These are phyloP conservation scores for Solanum lycopersicoides DNA, from an alignment of 257 asterid genomes.

Conservation along the genomic window DNA sequence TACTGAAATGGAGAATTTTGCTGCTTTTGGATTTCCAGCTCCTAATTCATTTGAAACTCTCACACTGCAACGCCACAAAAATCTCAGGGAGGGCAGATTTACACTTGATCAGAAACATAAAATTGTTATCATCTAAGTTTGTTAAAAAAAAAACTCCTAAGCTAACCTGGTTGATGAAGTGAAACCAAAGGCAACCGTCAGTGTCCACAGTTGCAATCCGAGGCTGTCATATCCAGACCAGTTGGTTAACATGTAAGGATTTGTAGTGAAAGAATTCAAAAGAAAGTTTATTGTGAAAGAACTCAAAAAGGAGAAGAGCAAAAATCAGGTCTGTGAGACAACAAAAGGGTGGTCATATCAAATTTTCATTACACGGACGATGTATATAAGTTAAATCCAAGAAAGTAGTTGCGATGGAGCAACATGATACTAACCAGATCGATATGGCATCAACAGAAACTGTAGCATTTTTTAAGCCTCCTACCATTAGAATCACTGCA, in stretches of 20 bases:
- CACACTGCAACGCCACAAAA: conserved; percentile 8
- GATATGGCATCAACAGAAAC: conserved; percentile 31
- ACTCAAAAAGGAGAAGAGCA: not conserved
- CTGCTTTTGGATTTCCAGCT: conserved; percentile 23
- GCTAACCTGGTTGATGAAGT: conserved; percentile 39
- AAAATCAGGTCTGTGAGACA: not conserved
- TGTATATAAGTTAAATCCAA: not conserved
- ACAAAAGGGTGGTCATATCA: not conserved
- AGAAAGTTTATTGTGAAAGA: not conserved
- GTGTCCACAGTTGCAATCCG: conserved; percentile 60
- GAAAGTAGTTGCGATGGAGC: not conserved
- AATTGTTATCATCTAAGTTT: not conserved
- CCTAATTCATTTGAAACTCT: conserved; percentile 37
- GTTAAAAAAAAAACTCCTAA: too few species aligned
- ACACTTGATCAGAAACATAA: not conserved
- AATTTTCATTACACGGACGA: not conserved
- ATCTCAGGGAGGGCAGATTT: not conserved
- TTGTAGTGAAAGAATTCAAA: not conserved
- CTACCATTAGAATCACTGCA: conserved; percentile 34
- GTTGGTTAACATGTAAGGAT: not conserved
- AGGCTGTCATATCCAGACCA: conserved; percentile 28
- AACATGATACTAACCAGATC: conserved; percentile 19
- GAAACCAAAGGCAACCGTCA: conserved; percentile 70
- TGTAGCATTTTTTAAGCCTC: conserved; percentile 31
- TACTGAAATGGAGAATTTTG: conserved; percentile 12